Conservation (phyloP, 768 basidiomycete genomes). For the Tulasnella sp. region DNA sequence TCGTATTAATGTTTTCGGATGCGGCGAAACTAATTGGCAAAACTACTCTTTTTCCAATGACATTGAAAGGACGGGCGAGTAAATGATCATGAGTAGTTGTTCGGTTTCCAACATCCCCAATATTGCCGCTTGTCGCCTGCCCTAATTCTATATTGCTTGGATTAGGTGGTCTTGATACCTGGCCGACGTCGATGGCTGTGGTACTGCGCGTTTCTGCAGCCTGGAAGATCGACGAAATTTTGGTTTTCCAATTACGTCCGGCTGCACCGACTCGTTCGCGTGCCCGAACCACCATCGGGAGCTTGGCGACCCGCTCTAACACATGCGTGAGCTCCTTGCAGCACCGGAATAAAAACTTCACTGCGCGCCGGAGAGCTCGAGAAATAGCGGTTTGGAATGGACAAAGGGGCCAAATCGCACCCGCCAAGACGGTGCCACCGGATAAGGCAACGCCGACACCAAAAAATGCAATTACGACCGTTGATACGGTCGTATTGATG, state of each 20-base stretch:
- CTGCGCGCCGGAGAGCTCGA: background rate
- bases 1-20: background rate
- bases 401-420: background rate
- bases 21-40: background rate
- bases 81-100: too few species aligned
- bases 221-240: too few species aligned
- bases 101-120: too few species aligned
- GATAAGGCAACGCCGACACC: background rate
- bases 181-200: too few species aligned
- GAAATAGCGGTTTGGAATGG: slow-evolving; percentile 11
- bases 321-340: background rate
- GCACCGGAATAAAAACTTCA: background rate
- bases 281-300: background rate
- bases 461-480: background rate
- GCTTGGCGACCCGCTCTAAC: background rate
- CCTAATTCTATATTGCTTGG: too few species aligned
- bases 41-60: too few species aligned
- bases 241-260: background rate
- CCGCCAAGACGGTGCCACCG: background rate
- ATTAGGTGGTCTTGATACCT: too few species aligned
- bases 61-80: too few species aligned
- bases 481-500: background rate
- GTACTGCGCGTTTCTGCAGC: too few species aligned
- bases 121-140: too few species aligned
- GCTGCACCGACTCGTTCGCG: background rate